Conservation (phyloP, 1,284 basidiomycete species). For the Inonotus hispidus region DNA sequence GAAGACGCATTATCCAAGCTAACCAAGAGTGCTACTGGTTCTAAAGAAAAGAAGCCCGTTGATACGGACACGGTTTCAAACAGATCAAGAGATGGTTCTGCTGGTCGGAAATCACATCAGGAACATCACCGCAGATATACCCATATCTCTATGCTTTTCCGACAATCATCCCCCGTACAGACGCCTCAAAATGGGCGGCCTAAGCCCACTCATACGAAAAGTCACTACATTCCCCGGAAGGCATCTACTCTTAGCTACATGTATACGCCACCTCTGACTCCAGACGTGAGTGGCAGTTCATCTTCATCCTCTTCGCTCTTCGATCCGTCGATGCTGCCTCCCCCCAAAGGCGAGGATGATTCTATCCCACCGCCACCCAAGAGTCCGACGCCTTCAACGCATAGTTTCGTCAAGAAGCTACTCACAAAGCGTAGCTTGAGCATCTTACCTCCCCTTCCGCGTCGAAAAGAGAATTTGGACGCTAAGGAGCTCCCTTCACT, state of each 20-base stretch:
- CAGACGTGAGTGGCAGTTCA: conserved; percentile 13
- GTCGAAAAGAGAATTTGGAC: conserved; percentile 8
- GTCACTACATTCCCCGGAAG: conserved; percentile 18
- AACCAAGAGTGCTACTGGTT: not conserved
- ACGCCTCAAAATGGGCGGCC: conserved; percentile 1
- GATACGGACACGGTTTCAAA: not conserved
- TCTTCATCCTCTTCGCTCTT: conserved; percentile 13
- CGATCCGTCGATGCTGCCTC: conserved; percentile 2
- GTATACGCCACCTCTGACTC: conserved; percentile 18
- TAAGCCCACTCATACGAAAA: conserved; percentile 4
- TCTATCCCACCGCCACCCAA: not conserved
- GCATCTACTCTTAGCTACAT: conserved; percentile 15
- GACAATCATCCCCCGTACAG: not conserved
- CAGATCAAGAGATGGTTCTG: conserved; percentile 3
- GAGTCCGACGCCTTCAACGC: conserved; percentile 9
- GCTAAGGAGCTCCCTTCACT: conserved; percentile 11
- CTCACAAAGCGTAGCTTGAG: conserved; percentile 7
- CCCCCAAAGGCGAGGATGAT: conserved; percentile 4
- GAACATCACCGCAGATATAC: conserved; percentile 18
- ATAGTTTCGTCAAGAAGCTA: conserved; percentile 13
- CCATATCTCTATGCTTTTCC: conserved; percentile 16
- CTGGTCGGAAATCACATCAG: conserved; percentile 4
- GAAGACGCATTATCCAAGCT: conserved; percentile 5
- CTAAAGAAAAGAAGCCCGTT: not conserved
- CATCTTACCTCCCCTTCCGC: not conserved